Evolutionary conservation across 192 early-diverging fungal genomes (phyloP).

Genomic region (Allomyces javanicus): DNA sequence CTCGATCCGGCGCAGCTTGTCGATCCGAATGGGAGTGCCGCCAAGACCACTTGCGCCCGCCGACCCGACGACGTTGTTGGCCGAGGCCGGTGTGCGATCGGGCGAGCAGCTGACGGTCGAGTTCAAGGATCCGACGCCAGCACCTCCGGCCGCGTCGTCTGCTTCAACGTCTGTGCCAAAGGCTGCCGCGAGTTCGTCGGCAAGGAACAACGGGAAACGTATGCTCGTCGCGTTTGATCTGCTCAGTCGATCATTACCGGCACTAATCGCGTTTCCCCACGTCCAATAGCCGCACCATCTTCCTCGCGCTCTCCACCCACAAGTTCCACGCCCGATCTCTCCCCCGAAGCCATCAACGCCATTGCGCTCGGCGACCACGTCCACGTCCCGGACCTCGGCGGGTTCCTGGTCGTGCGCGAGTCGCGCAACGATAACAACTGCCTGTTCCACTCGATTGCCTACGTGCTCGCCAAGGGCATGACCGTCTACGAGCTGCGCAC

Average conservation of each 20-base stretch:
- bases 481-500: constrained; percentile 11
- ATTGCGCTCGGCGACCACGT: background rate
- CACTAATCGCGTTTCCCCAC: too few species aligned
- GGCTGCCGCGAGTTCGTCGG: background rate
- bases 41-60: constrained; percentile 4
- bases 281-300: too few species aligned
- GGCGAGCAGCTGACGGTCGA: constrained; percentile 13
- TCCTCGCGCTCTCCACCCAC: too few species aligned
- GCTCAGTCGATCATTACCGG: too few species aligned
- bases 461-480: constrained; percentile 10
- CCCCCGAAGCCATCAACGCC: background rate
- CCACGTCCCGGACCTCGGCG: background rate
- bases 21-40: constrained; percentile 9
- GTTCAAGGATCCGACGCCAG: background rate
- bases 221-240: too few species aligned
- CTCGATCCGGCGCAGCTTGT: background rate
- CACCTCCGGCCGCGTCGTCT: background rate
- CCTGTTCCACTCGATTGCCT: constrained; percentile 29
- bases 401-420: constrained; percentile 6
- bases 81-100: constrained; percentile 5
- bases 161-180: background rate
- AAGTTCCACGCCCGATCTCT: too few species aligned
- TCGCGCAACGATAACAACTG: constrained; percentile 37
- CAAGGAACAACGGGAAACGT: background rate
- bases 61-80: background rate